Evolutionary conservation across 345 rosid species (phyloP), one percentile per base, ranked within the genome.

Genomic region (Citrus glauca): DNA sequence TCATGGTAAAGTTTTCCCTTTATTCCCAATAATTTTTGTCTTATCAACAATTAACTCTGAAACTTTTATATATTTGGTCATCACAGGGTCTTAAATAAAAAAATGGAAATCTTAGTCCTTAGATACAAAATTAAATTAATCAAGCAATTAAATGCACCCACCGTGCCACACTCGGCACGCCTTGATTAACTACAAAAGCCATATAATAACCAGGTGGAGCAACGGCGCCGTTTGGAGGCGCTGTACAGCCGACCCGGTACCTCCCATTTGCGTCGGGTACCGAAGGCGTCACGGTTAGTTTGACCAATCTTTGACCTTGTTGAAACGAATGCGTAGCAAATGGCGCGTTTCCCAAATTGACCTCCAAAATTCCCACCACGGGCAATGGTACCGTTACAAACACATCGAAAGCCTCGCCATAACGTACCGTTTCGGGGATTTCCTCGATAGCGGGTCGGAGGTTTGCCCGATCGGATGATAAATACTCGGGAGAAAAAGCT

Each of bases 161-260:
- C 6, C 89, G 84, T 4, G 97, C 98, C 0, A 88, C 78, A 77
- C 98, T 90, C n/a, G 99, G 98, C 83, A 95, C 97, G 6, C 94
- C 97, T 60, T 91, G 93, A 65, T 93, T 93, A 25, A 93, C 94
- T 0, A 91, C 94, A 38, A 93, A 95, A 0, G 88, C 92, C 98
- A 95, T 95, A 71, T 95, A 95, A 75, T 93, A 95, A 10, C 96
- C 92, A 1, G 97, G 97, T 4, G 98, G 98, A 79, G 99, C 90
- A 67, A 92, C 92, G 68, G 87, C 92, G 5, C 91, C 88, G 64
- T 74, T 89, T 0, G 91, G 93, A 13, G 98, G 98, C 9, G 98
- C 97, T 27, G 88, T 91, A 69, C 95, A 93, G 14, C 80, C 84
- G 14, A 95, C 85, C 81, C 80, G 86, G 24, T 93, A 93, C 63